Percentiles rank a stretch among this genome's conserved stretches.
phyloP scores from a whole-genome alignment of 2,329 filamentous ascomycete genomes.

The Fusarium siculi region DNA sequence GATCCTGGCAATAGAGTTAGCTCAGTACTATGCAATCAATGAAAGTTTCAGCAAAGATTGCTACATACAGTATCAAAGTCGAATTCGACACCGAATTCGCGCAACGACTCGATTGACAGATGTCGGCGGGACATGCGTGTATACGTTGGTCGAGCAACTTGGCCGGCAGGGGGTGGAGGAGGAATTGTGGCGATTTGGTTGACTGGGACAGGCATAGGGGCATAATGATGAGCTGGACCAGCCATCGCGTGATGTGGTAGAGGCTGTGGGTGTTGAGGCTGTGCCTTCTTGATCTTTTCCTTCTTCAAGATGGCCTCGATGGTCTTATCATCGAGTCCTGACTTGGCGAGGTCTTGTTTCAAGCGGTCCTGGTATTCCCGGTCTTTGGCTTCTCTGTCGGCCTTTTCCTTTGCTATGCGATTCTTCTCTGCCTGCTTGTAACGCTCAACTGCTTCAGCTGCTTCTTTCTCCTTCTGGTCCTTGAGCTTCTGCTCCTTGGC shows the following conservation, averaged over 20 bases:
- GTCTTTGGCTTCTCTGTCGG: conserved; percentile 56
- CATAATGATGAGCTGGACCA: conserved; percentile 8
- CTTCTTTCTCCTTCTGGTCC: conserved; percentile 61
- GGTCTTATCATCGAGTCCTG: conserved; percentile 67
- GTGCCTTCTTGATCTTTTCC: conserved; percentile 57
- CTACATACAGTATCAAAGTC: conserved; percentile 65
- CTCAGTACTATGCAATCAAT: neutral
- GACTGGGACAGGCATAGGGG: neutral
- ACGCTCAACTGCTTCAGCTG: conserved; percentile 60
- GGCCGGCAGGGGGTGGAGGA: neutral
- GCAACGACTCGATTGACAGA: conserved; percentile 70
- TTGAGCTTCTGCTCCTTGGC: conserved; percentile 60
- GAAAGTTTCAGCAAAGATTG: neutral
- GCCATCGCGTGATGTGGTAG: conserved; percentile 15
- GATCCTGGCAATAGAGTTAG: conserved; percentile 62
- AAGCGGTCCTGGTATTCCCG: conserved; percentile 64
- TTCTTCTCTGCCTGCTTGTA: conserved; percentile 61
- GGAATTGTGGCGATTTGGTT: conserved; percentile 11
- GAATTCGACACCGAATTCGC: conserved; percentile 65
- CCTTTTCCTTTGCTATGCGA: conserved; percentile 56
- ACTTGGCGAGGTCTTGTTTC: conserved; percentile 67
- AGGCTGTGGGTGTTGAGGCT: conserved; percentile 8
- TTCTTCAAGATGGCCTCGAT: conserved; percentile 70
- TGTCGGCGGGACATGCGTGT: conserved; percentile 72
- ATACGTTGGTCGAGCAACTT: conserved; percentile 62